A percentile compares a stretch with the other conserved stretches of the same genome.
These are phyloP conservation scores for Chalaropsis ovoidea DNA, from an alignment of 2,329 filamentous ascomycete genomes.

Conservation along the genomic window DNA sequence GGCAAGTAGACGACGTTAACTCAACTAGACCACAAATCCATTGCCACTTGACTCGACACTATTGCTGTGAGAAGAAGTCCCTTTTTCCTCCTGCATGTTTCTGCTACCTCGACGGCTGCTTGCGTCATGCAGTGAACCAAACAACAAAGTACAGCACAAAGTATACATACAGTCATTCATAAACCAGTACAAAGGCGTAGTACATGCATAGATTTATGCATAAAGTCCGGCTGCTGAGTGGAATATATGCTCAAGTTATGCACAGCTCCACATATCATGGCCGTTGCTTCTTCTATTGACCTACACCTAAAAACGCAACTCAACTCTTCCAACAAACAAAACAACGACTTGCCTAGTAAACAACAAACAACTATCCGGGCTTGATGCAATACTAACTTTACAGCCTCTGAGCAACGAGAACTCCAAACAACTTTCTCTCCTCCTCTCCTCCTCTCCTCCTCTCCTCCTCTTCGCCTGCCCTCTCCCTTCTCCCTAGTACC, in stretches of 20 bases:
- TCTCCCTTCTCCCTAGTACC: background rate
- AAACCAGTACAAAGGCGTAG: background rate
- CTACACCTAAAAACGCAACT: too few relatives aligned
- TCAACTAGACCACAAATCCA: background rate
- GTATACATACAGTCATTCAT: background rate
- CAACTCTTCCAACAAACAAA: too few relatives aligned
- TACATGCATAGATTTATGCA: background rate
- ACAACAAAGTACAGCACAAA: background rate
- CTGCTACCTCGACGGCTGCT: slow-evolving; percentile 1
- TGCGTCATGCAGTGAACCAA: background rate
- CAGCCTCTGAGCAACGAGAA: too few relatives aligned
- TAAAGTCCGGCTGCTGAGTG: background rate
- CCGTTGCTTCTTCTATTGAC: too few relatives aligned
- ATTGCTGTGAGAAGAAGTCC: background rate
- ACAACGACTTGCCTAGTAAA: too few relatives aligned
- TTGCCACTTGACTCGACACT: slow-evolving; percentile 5
- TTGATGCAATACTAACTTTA: too few relatives aligned
- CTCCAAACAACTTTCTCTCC: background rate
- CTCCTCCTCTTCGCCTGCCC: too few relatives aligned
- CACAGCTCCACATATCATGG: too few relatives aligned
- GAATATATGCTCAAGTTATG: too few relatives aligned
- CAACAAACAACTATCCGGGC: too few relatives aligned
- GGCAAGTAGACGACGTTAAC: background rate
- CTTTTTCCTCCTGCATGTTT: background rate
- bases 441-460: too few relatives aligned